A percentile compares a stretch with the other conserved stretches of the same genome.
phyloP scores from a whole-genome alignment of 2,329 filamentous ascomycete genomes.

The Parascedosporium putredinis region DNA sequence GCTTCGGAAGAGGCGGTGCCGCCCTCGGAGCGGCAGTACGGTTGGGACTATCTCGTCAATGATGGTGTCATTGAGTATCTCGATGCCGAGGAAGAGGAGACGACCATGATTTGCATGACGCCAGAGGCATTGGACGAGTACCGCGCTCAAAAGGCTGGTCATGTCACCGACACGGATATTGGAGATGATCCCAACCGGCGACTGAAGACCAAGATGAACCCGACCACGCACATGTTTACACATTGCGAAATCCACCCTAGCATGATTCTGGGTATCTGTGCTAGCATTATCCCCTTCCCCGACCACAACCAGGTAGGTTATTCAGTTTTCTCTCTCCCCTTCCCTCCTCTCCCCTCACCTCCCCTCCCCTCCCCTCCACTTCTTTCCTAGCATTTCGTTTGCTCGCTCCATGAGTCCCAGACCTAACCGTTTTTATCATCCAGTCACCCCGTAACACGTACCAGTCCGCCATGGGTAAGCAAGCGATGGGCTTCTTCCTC shows the following conservation, averaged over 20 bases:
- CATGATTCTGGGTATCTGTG: constrained; percentile 97
- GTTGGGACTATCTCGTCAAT: constrained; percentile 79
- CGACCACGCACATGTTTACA: constrained; percentile 83
- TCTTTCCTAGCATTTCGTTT: constrained; percentile 4
- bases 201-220: constrained; percentile 79
- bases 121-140: constrained; percentile 85
- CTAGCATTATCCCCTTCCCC: constrained; percentile 98
- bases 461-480: constrained; percentile 99
- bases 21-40: constrained; percentile 57
- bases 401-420: constrained; percentile 8
- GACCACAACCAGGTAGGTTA: constrained; percentile 82
- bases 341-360: too few relatives aligned
- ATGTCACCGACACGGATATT: constrained; percentile 49
- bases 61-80: constrained; percentile 89
- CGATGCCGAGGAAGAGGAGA: constrained; percentile 97
- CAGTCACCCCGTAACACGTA: constrained; percentile 97
- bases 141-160: constrained; percentile 57
- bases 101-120: constrained; percentile 98
- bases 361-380: too few relatives aligned
- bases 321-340: too few relatives aligned
- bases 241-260: constrained; percentile 99
- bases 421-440: constrained; percentile 22
- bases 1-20: constrained; percentile 65
- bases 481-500: constrained; percentile 98
- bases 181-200: constrained; percentile 67